Percentiles rank a stretch among this genome's conserved stretches.
Evolutionary conservation across 2,329 filamentous ascomycete genomes (phyloP).

Genomic region (Nigrograna mackinnonii): DNA sequence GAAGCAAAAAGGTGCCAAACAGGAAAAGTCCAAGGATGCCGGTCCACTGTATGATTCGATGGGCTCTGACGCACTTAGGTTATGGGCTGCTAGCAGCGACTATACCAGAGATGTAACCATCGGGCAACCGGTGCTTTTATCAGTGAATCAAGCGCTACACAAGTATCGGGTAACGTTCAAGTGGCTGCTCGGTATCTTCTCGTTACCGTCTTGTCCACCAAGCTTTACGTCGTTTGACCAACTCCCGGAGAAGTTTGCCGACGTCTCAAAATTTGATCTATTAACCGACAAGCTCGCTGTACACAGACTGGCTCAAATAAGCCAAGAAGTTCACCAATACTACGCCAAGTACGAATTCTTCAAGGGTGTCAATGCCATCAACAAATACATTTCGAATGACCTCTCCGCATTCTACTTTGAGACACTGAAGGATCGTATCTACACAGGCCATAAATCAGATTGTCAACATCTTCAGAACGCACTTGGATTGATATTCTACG

Average conservation of each 20-base stretch:
- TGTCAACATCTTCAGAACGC: constrained; percentile 60
- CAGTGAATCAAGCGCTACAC: constrained; percentile 74
- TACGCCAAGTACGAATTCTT: constrained; percentile 80
- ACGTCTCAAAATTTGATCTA: constrained; percentile 5
- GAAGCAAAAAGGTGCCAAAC: constrained; percentile 55
- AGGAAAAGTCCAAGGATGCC: constrained; percentile 34
- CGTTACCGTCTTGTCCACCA: constrained; percentile 44
- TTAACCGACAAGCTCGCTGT: constrained; percentile 69
- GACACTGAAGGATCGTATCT: constrained; percentile 86
- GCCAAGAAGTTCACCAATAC: constrained; percentile 65
- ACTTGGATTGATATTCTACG: constrained; percentile 66
- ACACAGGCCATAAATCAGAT: constrained; percentile 75
- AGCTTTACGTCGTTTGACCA: constrained; percentile 24
- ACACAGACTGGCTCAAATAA: constrained; percentile 70
- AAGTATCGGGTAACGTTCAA: constrained; percentile 91
- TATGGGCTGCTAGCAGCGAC: constrained; percentile 92
- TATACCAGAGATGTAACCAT: constrained; percentile 88
- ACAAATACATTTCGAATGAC: constrained; percentile 79
- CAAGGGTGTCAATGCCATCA: constrained; percentile 73
- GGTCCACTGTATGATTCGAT: constrained; percentile 66
- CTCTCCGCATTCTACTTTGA: constrained; percentile 95
- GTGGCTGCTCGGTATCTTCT: constrained; percentile 76
- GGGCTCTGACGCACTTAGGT: constrained; percentile 81
- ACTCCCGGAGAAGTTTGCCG: constrained; percentile 5
- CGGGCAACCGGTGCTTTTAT: constrained; percentile 74